Evolutionary conservation across 805 yeast species (phyloP).

Genomic region (Metschnikowia cerradonensis): DNA sequence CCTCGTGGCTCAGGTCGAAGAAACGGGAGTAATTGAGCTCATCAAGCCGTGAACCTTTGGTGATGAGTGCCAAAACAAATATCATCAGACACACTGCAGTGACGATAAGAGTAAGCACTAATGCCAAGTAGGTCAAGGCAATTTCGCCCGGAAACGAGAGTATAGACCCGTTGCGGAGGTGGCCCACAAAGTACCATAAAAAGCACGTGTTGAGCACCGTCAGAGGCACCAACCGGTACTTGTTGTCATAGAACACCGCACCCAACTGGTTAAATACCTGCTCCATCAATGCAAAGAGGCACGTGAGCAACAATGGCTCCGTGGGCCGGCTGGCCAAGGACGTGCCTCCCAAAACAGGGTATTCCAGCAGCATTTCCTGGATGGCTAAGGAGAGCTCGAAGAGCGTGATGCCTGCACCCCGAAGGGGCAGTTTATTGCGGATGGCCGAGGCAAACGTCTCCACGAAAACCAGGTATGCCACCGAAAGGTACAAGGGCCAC

Average conservation of each 20-base stretch:
- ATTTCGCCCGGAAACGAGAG: slow-evolving; percentile 52
- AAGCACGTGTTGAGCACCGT: slow-evolving; percentile 49
- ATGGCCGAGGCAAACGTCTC: slow-evolving; percentile 63
- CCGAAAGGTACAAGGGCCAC: slow-evolving; percentile 55
- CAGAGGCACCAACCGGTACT: slow-evolving; percentile 61
- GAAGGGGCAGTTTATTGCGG: slow-evolving; percentile 50
- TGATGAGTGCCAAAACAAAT: slow-evolving; percentile 54
- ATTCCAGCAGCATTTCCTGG: slow-evolving; percentile 58
- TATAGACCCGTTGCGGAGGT: slow-evolving; percentile 39
- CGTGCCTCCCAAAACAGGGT: slow-evolving; percentile 22
- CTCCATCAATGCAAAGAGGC: slow-evolving; percentile 53
- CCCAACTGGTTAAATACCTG: slow-evolving; percentile 63
- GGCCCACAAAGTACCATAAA: slow-evolving; percentile 35
- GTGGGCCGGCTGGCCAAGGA: slow-evolving; percentile 38
- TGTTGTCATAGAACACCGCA: slow-evolving; percentile 49
- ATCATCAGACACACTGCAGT: slow-evolving; percentile 50
- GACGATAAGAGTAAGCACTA: slow-evolving; percentile 49
- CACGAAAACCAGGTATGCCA: slow-evolving; percentile 58
- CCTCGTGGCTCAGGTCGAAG: slow-evolving; percentile 23
- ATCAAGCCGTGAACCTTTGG: slow-evolving; percentile 42
- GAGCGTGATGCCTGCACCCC: slow-evolving; percentile 65
- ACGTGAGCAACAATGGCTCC: slow-evolving; percentile 47
- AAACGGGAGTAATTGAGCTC: slow-evolving; percentile 37
- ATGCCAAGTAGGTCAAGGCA: slow-evolving; percentile 62
- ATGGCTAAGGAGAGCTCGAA: slow-evolving; percentile 75